Percentiles rank a stretch among this genome's conserved stretches.
Conservation (phyloP, 495 filamentous ascomycete genomes). For the Chaetomium cochliodes region DNA sequence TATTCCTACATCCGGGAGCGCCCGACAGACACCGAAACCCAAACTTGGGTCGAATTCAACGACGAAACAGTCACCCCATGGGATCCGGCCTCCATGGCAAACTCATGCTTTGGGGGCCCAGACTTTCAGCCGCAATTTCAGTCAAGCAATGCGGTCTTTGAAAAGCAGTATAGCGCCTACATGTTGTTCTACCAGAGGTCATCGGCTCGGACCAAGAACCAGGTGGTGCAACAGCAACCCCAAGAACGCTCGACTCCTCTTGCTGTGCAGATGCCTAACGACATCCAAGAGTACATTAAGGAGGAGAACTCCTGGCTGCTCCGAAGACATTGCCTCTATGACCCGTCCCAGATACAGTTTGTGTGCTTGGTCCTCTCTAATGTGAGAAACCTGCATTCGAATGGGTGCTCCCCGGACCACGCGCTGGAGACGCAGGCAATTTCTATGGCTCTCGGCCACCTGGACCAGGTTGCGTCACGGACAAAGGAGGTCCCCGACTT, state of each 20-base stretch:
- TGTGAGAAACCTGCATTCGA: slow-evolving; percentile 43
- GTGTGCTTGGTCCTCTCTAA: slow-evolving; percentile 58
- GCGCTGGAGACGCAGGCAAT: slow-evolving; percentile 60
- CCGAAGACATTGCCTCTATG: slow-evolving; percentile 77
- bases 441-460: slow-evolving; percentile 65
- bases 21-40: slow-evolving; percentile 50
- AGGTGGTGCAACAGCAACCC: slow-evolving; percentile 35
- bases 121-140: slow-evolving; percentile 52
- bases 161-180: slow-evolving; percentile 85
- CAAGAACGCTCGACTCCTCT: slow-evolving; percentile 47
- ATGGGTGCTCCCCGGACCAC: slow-evolving; percentile 51
- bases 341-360: slow-evolving; percentile 68
- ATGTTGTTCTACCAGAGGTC: slow-evolving; percentile 96
- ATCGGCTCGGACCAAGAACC: slow-evolving; percentile 57
- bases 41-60: slow-evolving; percentile 88
- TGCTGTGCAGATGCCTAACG: slow-evolving; percentile 54
- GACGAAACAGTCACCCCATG: slow-evolving; percentile 77
- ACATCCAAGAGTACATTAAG: slow-evolving; percentile 60
- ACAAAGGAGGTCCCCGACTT: slow-evolving; percentile 68
- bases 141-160: slow-evolving; percentile 46
- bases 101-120: slow-evolving; percentile 75
- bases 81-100: slow-evolving; percentile 69
- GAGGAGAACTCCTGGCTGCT: slow-evolving; percentile 71
- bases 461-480: slow-evolving; percentile 76
- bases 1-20: slow-evolving; percentile 91